Percentiles rank a stretch among this genome's conserved stretches.
phyloP scores from a whole-genome alignment of 768 basidiomycete genomes.

The Tulasnella sp. region DNA sequence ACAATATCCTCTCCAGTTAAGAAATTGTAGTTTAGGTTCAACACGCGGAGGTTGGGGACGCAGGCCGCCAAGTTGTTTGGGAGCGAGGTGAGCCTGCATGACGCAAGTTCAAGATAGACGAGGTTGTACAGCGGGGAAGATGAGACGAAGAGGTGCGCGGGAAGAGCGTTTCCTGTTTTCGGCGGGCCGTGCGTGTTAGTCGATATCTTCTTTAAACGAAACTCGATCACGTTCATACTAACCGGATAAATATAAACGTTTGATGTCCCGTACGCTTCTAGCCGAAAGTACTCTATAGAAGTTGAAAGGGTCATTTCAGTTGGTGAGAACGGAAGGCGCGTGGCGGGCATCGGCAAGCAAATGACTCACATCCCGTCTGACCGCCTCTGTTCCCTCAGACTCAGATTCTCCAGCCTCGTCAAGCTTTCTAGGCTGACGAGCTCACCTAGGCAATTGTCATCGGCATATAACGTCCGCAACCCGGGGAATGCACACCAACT shows the following conservation, averaged over 20 bases:
- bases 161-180: conserved; percentile 57
- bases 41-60: conserved; percentile 74
- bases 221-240: conserved; percentile 31
- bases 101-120: conserved; percentile 84
- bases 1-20: conserved; percentile 41
- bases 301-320: no score
- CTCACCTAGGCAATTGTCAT: conserved; percentile 50
- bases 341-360: not conserved
- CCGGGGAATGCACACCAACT: conserved; percentile 38
- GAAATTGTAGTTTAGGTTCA: conserved; percentile 98
- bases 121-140: conserved; percentile 76
- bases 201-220: not conserved
- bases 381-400: conserved; percentile 79
- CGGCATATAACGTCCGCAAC: conserved; percentile 84
- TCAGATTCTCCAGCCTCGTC: conserved; percentile 76
- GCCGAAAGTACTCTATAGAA: conserved; percentile 23
- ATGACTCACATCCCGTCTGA: conserved; percentile 52
- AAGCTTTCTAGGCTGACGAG: conserved; percentile 38
- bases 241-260: conserved; percentile 92
- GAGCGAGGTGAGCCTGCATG: conserved; percentile 65
- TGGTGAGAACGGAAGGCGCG: not conserved
- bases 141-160: conserved; percentile 23
- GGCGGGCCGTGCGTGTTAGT: not conserved
- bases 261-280: conserved; percentile 74
- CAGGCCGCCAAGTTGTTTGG: conserved; percentile 55